Evolutionary conservation across 2,329 filamentous ascomycete genomes (phyloP), one percentile per base, ranked within the genome.

Genomic region (Colletotrichum spinosum): DNA sequence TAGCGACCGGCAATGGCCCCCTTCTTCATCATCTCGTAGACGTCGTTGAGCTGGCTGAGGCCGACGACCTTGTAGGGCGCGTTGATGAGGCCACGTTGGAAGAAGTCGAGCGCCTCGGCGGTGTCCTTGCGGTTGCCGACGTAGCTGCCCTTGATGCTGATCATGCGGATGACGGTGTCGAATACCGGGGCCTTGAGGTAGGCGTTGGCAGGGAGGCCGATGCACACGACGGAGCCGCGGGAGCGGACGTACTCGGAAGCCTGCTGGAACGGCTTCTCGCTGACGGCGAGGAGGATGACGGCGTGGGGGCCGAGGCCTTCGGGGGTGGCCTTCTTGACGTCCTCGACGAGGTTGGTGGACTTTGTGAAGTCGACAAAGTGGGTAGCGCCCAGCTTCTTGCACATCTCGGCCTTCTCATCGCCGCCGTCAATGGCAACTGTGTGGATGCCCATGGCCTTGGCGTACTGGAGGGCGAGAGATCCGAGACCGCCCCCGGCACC

Each of bases 261-360:
- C 83, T 97, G 94, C 82, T 97, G 93, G 89, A 97, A 97, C 58
- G 95, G 95, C 84, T 91, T 93, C 86, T 97, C 94, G 72, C 84
- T 87, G 56, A 93, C 94, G 67, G 95, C 94, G 67, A 97, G 88
- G 49, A 97, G 85, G 70, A 97, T 84, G 67, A 95, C 94, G 44
- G 93, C 94, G 73, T 97, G 92, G 6, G 94, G 94, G 56, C 95
- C 95, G 13, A 93, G 86, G 17, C 92, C 92, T 72, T 95, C 93
- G 35, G 87, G 80, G 1, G 93, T 97, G 35, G 90, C 90, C 51
- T 88, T 89, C 83, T 94, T 92, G 69, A 97, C 94, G 70, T 97
- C 93, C 71, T 88, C 87, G 71, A 97, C 91, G 34, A 97, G 79
- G 79, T 97, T 90, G 78, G 90, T 88, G 76, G 87, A 89, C 63